phyloP scores from a whole-genome alignment of 1,284 basidiomycete genomes.

The Phlebopus sp. region DNA sequence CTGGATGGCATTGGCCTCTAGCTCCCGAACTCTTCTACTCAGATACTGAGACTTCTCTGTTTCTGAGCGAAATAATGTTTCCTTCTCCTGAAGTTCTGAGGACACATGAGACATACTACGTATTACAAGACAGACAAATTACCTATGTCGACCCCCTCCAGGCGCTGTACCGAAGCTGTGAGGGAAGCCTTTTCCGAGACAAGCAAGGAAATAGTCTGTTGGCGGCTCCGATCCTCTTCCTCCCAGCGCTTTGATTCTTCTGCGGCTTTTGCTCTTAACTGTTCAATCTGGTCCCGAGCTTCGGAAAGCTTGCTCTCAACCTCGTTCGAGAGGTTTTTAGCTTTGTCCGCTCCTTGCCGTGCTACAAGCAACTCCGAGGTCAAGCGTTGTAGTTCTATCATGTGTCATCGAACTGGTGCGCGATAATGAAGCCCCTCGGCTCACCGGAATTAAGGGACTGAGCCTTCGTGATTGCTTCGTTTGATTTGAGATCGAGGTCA shows the following conservation, averaged over 20 bases:
- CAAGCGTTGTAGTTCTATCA: slow-evolving; percentile 20
- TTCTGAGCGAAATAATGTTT: slow-evolving; percentile 44
- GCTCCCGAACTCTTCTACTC: slow-evolving; percentile 39
- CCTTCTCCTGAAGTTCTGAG: slow-evolving; percentile 48
- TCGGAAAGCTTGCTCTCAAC: slow-evolving; percentile 23
- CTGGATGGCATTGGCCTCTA: slow-evolving; percentile 39
- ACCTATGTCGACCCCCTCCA: slow-evolving; percentile 53
- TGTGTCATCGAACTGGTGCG: slow-evolving; percentile 4
- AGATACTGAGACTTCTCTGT: slow-evolving; percentile 39
- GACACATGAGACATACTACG: slow-evolving; percentile 1
- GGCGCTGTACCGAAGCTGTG: slow-evolving; percentile 48
- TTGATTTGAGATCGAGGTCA: slow-evolving; percentile 13
- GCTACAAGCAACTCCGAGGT: slow-evolving; percentile 16
- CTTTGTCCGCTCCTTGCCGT: slow-evolving; percentile 11
- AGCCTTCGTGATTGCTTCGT: slow-evolving; percentile 8
- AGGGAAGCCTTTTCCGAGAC: slow-evolving; percentile 70
- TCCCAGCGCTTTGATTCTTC: slow-evolving; percentile 20
- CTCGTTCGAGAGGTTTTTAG: slow-evolving; percentile 10
- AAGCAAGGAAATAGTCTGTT: slow-evolving; percentile 62
- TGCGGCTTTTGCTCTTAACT: slow-evolving; percentile 14
- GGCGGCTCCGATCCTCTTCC: slow-evolving; percentile 49
- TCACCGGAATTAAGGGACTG: slow-evolving; percentile 19
- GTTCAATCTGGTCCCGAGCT: slow-evolving; percentile 20
- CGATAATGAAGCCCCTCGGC: slow-evolving; percentile 5
- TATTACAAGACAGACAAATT: slow-evolving; percentile 10